Conservation (phyloP, 1,139 yeast species). For the Blastobotrys proliferans region DNA sequence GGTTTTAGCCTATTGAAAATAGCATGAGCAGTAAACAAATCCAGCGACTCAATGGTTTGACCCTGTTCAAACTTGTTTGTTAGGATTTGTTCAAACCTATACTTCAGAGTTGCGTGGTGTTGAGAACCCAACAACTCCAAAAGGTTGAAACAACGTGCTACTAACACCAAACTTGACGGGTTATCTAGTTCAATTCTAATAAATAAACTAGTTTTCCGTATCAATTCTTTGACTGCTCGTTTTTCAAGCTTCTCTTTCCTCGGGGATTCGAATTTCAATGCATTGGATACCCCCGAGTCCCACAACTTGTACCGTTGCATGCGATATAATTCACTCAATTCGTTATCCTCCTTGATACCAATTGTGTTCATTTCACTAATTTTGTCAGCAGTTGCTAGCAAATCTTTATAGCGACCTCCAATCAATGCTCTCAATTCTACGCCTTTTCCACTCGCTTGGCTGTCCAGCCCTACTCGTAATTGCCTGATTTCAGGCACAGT, state of each 20-base stretch:
- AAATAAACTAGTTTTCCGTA: constrained; percentile 10
- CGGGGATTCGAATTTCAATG: constrained; percentile 11
- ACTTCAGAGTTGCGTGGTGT: constrained; percentile 2
- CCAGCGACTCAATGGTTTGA: constrained; percentile 1
- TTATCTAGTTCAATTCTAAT: constrained; percentile 13
- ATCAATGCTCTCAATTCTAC: constrained; percentile 54
- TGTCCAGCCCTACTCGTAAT: constrained; percentile 22
- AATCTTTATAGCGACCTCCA: constrained; percentile 62
- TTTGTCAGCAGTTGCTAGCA: constrained; percentile 65
- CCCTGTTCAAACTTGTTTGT: constrained; percentile 12
- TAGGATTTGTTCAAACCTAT: constrained; percentile 13
- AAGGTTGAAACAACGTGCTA: constrained; percentile 20
- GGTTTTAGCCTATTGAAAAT: not conserved
- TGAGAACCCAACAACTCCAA: constrained; percentile 10
- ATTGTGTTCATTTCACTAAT: constrained; percentile 51
- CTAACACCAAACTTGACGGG: constrained; percentile 14
- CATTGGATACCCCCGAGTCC: constrained; percentile 18
- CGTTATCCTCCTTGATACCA: constrained; percentile 31
- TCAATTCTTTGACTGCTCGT: constrained; percentile 14
- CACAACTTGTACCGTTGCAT: constrained; percentile 20
- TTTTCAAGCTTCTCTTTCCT: constrained; percentile 8
- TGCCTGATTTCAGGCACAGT: constrained; percentile 26
- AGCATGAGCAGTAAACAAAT: constrained; percentile 8
- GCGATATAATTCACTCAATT: constrained; percentile 23
- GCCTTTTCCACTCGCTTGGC: constrained; percentile 32